A percentile compares a stretch with the other conserved stretches of the same genome.
phyloP scores from a whole-genome alignment of 495 filamentous ascomycete species.

The Melanomma pulvis-pyrius region DNA sequence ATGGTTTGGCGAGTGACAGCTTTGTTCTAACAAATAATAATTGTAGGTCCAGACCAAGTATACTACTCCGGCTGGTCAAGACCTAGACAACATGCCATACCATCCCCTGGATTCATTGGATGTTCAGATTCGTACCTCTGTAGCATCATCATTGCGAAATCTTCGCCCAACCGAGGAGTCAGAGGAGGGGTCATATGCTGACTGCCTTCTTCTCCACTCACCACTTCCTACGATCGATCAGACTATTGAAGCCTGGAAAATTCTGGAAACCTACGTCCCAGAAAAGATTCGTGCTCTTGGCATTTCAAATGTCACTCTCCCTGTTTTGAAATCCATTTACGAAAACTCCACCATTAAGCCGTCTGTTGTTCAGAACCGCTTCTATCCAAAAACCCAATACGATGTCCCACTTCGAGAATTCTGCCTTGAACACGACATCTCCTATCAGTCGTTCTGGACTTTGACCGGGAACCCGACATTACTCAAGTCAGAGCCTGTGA shows the following conservation, averaged over 20 bases:
- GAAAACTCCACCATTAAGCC: conserved; percentile 54
- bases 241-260: conserved; percentile 67
- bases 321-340: conserved; percentile 57
- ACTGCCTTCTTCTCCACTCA: conserved; percentile 73
- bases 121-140: conserved; percentile 66
- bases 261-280: conserved; percentile 67
- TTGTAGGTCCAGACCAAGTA: conserved; percentile 80
- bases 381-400: conserved; percentile 62
- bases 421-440: conserved; percentile 60
- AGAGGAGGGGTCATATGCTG: conserved; percentile 61
- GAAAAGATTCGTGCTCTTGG: conserved; percentile 66
- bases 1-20: no score
- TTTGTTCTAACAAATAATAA: background rate
- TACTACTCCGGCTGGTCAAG: conserved; percentile 64
- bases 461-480: conserved; percentile 70
- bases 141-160: conserved; percentile 70
- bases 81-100: conserved; percentile 63
- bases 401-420: conserved; percentile 65
- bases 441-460: conserved; percentile 82
- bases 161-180: conserved; percentile 50
- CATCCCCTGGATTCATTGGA: conserved; percentile 53
- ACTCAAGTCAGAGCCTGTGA: conserved; percentile 55
- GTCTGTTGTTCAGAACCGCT: conserved; percentile 75
- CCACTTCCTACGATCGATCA: conserved; percentile 60
- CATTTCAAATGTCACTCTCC: conserved; percentile 67